These are phyloP conservation scores for Exophiala sp. DNA, from an alignment of 2,329 filamentous ascomycete genomes.

Conservation along the genomic window DNA sequence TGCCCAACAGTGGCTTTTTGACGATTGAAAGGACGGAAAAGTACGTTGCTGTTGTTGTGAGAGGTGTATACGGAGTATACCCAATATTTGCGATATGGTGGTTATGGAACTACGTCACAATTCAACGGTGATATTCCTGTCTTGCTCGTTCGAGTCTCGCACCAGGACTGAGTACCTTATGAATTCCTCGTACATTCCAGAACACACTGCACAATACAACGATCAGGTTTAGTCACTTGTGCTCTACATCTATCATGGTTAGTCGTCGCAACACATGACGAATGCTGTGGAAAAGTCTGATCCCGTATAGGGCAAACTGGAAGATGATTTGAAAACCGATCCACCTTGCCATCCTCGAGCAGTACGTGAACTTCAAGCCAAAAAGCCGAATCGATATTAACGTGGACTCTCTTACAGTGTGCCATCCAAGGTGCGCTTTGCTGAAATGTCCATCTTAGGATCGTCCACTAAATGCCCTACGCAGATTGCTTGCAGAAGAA, in stretches of 20 bases:
- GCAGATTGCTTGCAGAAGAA: conserved; percentile 80
- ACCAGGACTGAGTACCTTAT: no score
- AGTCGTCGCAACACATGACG: no score
- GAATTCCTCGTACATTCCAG: no score
- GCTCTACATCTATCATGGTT: not conserved
- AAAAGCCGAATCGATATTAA: not conserved
- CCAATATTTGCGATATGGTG: no score
- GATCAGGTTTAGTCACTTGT: not conserved
- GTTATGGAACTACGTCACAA: no score
- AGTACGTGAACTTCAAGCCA: conserved; percentile 49
- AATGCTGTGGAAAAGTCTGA: not conserved
- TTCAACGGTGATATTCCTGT: no score
- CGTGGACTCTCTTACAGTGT: conserved; percentile 54
- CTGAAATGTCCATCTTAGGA: not conserved
- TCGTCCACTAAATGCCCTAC: not conserved
- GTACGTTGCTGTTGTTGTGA: no score
- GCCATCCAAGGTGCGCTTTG: conserved; percentile 73
- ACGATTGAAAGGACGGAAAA: no score
- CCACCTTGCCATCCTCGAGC: conserved; percentile 84
- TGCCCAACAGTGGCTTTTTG: no score
- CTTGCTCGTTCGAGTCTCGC: no score
- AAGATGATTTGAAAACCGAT: conserved; percentile 68
- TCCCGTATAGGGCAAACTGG: conserved; percentile 39
- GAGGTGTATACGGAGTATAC: no score
- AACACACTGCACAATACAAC: no score